Percentiles rank a stretch among this genome's conserved stretches.
Conservation (phyloP, 2,329 filamentous ascomycete species). For the Fusarium solani-melongenae region DNA sequence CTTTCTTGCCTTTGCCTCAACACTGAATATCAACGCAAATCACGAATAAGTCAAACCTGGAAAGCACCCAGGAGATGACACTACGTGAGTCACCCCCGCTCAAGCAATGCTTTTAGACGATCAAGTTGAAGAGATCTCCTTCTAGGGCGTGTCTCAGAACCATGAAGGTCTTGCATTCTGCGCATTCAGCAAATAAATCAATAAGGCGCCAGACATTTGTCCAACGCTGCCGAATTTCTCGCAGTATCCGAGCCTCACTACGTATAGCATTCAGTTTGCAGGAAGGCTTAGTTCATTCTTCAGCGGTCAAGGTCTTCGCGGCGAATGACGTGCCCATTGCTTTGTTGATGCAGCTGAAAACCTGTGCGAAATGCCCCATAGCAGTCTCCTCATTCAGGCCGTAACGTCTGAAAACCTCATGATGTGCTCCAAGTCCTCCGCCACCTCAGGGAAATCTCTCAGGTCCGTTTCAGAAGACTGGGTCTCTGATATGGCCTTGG, state of each 20-base stretch:
- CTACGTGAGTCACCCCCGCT: slow-evolving; percentile 81
- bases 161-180: slow-evolving; percentile 81
- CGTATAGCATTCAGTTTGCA: too few species aligned
- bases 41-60: slow-evolving; percentile 89
- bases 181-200: not conserved
- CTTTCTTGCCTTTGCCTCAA: slow-evolving; percentile 54
- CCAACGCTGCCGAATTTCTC: too few species aligned
- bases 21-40: slow-evolving; percentile 42
- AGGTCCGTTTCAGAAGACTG: not conserved
- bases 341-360: slow-evolving; percentile 85
- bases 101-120: slow-evolving; percentile 85
- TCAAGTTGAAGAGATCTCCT: slow-evolving; percentile 91
- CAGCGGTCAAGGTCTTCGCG: too few species aligned
- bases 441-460: not conserved
- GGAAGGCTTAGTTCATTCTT: too few species aligned
- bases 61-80: slow-evolving; percentile 85
- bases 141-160: slow-evolving; percentile 86
- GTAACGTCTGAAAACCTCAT: slow-evolving; percentile 57
- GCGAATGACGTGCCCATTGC: slow-evolving; percentile 77
- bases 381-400: slow-evolving; percentile 80
- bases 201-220: too few species aligned
- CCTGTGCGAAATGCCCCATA: slow-evolving; percentile 83
- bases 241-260: not conserved
- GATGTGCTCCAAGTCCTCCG: not conserved
- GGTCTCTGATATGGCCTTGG: not conserved